Evolutionary conservation across 129 eudicot species (phyloP).

Genomic region (Silybum marianum): DNA sequence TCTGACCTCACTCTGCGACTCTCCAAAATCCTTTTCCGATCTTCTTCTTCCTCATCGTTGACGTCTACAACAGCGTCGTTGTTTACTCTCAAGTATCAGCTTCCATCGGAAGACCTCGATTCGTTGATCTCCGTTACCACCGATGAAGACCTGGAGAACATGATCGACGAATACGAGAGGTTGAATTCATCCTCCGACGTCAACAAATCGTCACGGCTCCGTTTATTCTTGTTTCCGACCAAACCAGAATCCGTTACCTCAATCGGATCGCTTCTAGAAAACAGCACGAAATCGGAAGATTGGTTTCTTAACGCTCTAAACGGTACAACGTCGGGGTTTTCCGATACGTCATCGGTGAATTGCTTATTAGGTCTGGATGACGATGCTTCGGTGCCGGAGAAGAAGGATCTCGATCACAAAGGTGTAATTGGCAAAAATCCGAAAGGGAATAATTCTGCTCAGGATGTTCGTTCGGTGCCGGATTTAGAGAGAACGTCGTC

Average conservation of each 20-base stretch:
- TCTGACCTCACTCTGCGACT: conserved; percentile 34
- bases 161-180: conserved; percentile 82
- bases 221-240: conserved; percentile 57
- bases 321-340: conserved; percentile 60
- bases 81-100: conserved; percentile 64
- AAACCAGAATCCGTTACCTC: conserved; percentile 45
- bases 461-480: conserved; percentile 49
- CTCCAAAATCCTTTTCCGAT: conserved; percentile 37
- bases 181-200: conserved; percentile 21
- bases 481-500: conserved; percentile 71
- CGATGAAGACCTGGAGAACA: conserved; percentile 59
- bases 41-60: conserved; percentile 21
- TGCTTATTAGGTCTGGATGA: conserved; percentile 61
- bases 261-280: conserved; percentile 55
- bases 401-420: conserved; percentile 32
- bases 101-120: conserved; percentile 67
- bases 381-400: conserved; percentile 32
- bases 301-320: conserved; percentile 83
- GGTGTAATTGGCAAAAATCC: conserved; percentile 29
- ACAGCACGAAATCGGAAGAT: conserved; percentile 65
- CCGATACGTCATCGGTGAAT: conserved; percentile 66
- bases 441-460: conserved; percentile 25
- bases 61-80: conserved; percentile 41
- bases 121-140: conserved; percentile 58
- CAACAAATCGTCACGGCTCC: conserved; percentile 43